phyloP scores from a whole-genome alignment of 768 basidiomycete genomes.

The Mycena haematopus region DNA sequence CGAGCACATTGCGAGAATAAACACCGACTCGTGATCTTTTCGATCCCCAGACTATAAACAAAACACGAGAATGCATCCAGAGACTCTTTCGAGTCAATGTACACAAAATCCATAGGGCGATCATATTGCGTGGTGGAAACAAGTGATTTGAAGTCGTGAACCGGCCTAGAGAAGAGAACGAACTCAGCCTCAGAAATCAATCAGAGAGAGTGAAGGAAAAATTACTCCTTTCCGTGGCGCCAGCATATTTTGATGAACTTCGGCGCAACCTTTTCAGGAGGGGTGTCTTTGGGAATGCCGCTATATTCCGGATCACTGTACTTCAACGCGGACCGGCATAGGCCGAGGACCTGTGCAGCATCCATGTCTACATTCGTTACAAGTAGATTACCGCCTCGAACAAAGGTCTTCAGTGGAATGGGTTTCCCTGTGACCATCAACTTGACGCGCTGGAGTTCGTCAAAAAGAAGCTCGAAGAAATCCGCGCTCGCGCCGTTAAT shows the following conservation, averaged over 20 bases:
- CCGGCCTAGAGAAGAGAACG: no score
- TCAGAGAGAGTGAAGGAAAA: no score
- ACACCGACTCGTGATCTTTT: not conserved
- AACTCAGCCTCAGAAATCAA: no score
- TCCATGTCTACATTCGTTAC: constrained; percentile 10
- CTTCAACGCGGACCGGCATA: not conserved
- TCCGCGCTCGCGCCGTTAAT: not conserved
- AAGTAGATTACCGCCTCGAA: constrained; percentile 6
- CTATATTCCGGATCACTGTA: constrained; percentile 13
- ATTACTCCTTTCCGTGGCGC: no score
- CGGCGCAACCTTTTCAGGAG: not conserved
- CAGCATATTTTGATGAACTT: no score
- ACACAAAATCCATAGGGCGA: not conserved
- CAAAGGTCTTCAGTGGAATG: not conserved
- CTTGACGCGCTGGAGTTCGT: constrained; percentile 6
- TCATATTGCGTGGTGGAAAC: not conserved
- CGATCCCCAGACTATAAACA: not conserved
- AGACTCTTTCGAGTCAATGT: constrained; percentile 15
- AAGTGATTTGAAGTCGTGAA: not conserved
- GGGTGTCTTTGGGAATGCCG: not conserved
- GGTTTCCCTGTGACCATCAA: not conserved
- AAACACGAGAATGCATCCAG: not conserved
- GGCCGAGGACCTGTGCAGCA: constrained; percentile 3
- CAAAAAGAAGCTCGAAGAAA: not conserved
- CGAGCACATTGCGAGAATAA: no score